Conservation (phyloP, 83 land plant species). For the Picea mariana region DNA sequence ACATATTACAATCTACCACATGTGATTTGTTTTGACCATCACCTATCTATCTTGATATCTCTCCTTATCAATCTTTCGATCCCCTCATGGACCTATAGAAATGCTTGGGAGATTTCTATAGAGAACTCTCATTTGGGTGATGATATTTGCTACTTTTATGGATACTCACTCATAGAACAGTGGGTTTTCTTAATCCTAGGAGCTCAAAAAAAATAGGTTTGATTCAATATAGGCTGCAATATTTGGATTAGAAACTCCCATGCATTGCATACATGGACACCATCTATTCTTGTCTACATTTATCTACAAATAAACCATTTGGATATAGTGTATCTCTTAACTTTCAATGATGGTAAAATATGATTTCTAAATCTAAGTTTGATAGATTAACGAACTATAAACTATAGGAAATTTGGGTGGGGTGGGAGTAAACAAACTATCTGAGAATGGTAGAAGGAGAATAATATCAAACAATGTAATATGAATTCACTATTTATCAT, state of each 20-base stretch:
- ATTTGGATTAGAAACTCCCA: neutral
- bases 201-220: neutral
- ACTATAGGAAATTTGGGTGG: neutral
- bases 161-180: no score
- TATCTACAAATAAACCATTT: neutral
- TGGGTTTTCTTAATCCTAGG: neutral
- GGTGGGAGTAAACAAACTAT: neutral
- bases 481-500: no score
- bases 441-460: neutral
- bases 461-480: no score
- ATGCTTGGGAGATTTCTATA: no score
- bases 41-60: no score
- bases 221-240: neutral
- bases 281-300: neutral
- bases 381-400: neutral
- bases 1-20: no score
- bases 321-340: neutral
- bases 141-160: neutral
- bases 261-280: neutral
- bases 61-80: no score
- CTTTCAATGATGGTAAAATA: neutral
- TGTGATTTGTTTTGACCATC: no score
- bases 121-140: neutral
- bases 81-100: no score
- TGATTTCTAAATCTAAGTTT: neutral